phyloP scores from a whole-genome alignment of 345 rosid species.

The Ailanthus altissimus region DNA sequence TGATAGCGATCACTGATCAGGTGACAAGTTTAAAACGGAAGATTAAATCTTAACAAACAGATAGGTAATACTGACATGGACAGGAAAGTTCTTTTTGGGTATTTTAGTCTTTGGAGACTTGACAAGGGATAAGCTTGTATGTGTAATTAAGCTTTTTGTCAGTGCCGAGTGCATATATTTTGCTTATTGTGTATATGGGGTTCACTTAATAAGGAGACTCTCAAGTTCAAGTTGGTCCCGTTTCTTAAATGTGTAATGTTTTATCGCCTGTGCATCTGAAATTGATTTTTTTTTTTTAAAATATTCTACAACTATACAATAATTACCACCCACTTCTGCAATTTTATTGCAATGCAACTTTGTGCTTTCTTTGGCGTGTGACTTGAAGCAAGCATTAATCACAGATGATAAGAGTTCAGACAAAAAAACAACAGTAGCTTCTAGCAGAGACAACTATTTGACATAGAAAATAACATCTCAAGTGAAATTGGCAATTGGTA shows the following conservation, averaged over 20 bases:
- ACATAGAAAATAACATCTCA: not conserved
- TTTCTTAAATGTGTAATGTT: not conserved
- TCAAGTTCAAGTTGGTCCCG: not conserved
- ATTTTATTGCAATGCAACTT: not conserved
- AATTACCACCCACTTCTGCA: not conserved
- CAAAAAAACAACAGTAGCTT: not conserved
- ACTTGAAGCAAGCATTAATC: slow-evolving; percentile 3
- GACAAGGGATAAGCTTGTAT: not conserved
- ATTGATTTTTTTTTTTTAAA: not conserved
- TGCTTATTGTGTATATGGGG: slow-evolving; percentile 1
- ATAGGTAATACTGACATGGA: slow-evolving; percentile 20
- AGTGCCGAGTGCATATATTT: slow-evolving; percentile 14
- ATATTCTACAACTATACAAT: not conserved
- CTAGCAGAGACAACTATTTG: not conserved
- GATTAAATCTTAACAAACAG: slow-evolving; percentile 16
- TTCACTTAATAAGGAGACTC: not conserved
- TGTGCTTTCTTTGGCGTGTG: not conserved
- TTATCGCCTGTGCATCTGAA: not conserved
- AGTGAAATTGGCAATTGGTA: not conserved
- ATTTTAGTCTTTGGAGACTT: not conserved
- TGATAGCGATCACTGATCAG: not conserved
- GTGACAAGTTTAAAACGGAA: slow-evolving; percentile 16
- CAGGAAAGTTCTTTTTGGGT: not conserved
- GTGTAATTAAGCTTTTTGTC: slow-evolving; percentile 24
- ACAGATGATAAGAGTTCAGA: not conserved